Base-by-base conservation (phyloP, 768 basidiomycete genomes). In the Boletus rubescentipes region DNA sequence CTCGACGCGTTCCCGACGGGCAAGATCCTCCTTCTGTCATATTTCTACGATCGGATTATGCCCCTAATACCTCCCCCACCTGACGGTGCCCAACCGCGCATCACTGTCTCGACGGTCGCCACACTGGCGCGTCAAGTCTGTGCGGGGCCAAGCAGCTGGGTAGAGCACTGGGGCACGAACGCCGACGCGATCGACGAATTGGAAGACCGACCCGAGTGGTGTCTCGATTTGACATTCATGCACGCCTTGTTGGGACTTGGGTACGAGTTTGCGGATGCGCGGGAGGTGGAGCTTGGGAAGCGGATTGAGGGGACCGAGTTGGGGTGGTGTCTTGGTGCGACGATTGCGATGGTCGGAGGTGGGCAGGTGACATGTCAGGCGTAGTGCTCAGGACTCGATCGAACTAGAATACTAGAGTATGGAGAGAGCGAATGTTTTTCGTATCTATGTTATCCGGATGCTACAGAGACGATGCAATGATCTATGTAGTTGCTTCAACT, bases 211-310 rank as follows among this genome's bases (percentile, higher is more conserved):
- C 94, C 96, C 0, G 96, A 98, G 76, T 95, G 89, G 79, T 99
- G 97, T 69, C 79, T 98, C 37, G 96, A 99, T 69, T 70, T 98
- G 65, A 98, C 92, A 39, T 99, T 96, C 71, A 92, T 93, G 94
- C 85, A 97, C 65, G 86, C 84, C 44, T 70, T 99, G 57, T 70
- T 98, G 52, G 78, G 88, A 54, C 76, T 93, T 2, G 96, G 96
- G 30, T 99, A 98, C 72, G 97, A 95, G 75, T 87, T 98, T 67
- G 77, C 72, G 14, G 85, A 82, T 38, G 76, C 72, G 18, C 69
- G 93, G 55, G 79, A 86, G 57, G 83, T 92, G 32, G 75, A 70
- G 72, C 81, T 96, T 23, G 96, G 89, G 63, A 98, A 98, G 78
- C 82, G 89, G 78, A 81, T 98, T 42, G 77, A 77, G 29, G 91